These are phyloP conservation scores for Fusarium xylarioides DNA, from an alignment of 2,329 filamentous ascomycete genomes.

Conservation along the genomic window DNA sequence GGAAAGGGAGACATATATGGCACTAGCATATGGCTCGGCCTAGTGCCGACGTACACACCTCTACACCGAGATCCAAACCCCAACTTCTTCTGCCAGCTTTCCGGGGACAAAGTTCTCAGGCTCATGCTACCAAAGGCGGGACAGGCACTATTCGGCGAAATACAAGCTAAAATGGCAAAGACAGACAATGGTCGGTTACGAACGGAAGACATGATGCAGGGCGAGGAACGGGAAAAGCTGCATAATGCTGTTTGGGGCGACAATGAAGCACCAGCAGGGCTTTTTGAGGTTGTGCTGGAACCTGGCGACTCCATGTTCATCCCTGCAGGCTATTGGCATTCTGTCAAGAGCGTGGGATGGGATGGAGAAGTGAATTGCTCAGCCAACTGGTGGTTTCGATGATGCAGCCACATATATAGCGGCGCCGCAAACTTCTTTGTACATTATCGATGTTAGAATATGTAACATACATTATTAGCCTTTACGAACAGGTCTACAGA, in stretches of 20 bases:
- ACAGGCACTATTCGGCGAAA: conserved; percentile 66
- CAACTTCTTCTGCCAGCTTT: conserved; percentile 88
- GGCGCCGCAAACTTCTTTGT: neutral
- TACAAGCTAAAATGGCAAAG: conserved; percentile 54
- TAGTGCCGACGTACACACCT: conserved; percentile 87
- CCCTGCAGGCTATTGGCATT: conserved; percentile 58
- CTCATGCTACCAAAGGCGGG: conserved; percentile 74
- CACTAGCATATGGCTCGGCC: conserved; percentile 87
- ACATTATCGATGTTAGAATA: neutral
- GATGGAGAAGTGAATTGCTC: conserved; percentile 53
- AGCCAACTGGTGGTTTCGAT: conserved; percentile 59
- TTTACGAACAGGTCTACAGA: conserved; percentile 52
- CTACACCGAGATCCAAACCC: conserved; percentile 94
- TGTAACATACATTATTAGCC: neutral
- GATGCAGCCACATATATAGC: conserved; percentile 5
- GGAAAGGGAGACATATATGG: conserved; percentile 87
- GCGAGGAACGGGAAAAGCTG: conserved; percentile 72
- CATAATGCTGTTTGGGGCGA: conserved; percentile 76
- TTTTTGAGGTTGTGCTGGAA: conserved; percentile 64
- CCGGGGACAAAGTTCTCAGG: conserved; percentile 76
- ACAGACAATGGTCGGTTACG: conserved; percentile 64
- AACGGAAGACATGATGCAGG: conserved; percentile 91
- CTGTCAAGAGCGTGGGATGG: conserved; percentile 51
- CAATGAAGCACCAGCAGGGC: conserved; percentile 41
- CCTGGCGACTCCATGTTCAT: conserved; percentile 59